Percentiles rank a stretch among this genome's conserved stretches.
Conservation (phyloP, 352 stramenopile genomes). For the Pythium guiyangense region DNA sequence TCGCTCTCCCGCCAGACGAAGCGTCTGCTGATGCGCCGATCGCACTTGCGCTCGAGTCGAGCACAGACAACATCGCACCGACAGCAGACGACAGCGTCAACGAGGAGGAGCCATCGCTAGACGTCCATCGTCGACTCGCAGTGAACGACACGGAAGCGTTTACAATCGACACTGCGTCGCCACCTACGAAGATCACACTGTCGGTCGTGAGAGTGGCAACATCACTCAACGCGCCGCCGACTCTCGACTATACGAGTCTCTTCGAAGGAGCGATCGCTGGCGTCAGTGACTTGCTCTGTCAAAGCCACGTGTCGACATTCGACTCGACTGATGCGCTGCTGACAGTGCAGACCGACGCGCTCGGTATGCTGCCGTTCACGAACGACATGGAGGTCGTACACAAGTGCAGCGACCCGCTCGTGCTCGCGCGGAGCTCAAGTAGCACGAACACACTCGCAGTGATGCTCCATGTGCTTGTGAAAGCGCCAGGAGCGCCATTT, state of each 20-base stretch:
- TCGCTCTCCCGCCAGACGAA: background rate
- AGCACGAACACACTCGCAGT: background rate
- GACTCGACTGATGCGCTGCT: background rate
- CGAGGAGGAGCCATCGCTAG: background rate
- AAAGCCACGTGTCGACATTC: constrained; percentile 9
- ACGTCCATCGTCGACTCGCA: background rate
- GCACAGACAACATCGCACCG: background rate
- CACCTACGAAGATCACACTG: constrained; percentile 4
- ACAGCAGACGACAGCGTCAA: background rate
- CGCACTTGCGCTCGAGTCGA: background rate
- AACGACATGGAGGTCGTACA: constrained; percentile 5
- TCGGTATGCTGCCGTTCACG: background rate
- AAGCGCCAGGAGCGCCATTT: background rate
- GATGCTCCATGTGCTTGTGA: constrained; percentile 9
- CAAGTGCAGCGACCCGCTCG: constrained; percentile 4
- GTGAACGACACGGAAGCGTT: background rate
- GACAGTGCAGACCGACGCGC: background rate
- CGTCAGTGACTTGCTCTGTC: background rate
- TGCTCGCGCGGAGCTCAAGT: background rate
- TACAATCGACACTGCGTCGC: background rate
- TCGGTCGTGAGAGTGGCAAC: background rate
- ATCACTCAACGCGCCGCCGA: background rate
- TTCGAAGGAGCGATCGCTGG: background rate
- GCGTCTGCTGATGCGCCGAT: background rate
- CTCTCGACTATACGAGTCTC: constrained; percentile 3